A percentile compares a stretch with the other conserved stretches of the same genome.
Conservation (phyloP, 176 grass and related monocot genomes). For the Eragrostis nindensis region DNA sequence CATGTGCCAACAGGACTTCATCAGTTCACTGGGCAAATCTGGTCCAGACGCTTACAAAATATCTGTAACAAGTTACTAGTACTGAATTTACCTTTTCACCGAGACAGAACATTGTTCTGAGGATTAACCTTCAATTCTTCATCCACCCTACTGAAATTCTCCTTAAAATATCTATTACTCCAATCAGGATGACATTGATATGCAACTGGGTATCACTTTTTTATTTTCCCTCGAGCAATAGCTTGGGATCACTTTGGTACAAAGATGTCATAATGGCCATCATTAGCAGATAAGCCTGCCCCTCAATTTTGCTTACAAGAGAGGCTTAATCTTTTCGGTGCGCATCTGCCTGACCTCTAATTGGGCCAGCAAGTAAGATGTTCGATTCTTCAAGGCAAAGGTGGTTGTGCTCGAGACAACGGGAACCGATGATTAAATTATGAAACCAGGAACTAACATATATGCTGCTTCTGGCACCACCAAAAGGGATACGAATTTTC, state of each 20-base stretch:
- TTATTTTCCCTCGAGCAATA: not conserved
- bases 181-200: not conserved
- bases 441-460: not conserved
- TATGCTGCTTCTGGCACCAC: slow-evolving; percentile 11
- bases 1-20: not conserved
- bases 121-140: not conserved
- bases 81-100: not conserved
- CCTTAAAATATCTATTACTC: not conserved
- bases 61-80: slow-evolving; percentile 1
- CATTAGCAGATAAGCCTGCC: slow-evolving; percentile 43
- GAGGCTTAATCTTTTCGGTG: slow-evolving; percentile 7
- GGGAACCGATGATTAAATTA: slow-evolving; percentile 26
- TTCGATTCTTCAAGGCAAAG: slow-evolving; percentile 37
- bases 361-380: slow-evolving; percentile 28
- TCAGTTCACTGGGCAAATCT: not conserved
- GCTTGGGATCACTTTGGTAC: slow-evolving; percentile 18
- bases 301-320: slow-evolving; percentile 38
- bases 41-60: slow-evolving; percentile 4
- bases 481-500: not conserved
- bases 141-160: not conserved
- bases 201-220: no score
- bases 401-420: slow-evolving; percentile 20
- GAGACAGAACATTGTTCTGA: not conserved
- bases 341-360: not conserved
- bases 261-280: slow-evolving; percentile 40